Percentiles rank a stretch among this genome's conserved stretches.
phyloP scores from a whole-genome alignment of 768 basidiomycete species.

The Baorangia bicolor region DNA sequence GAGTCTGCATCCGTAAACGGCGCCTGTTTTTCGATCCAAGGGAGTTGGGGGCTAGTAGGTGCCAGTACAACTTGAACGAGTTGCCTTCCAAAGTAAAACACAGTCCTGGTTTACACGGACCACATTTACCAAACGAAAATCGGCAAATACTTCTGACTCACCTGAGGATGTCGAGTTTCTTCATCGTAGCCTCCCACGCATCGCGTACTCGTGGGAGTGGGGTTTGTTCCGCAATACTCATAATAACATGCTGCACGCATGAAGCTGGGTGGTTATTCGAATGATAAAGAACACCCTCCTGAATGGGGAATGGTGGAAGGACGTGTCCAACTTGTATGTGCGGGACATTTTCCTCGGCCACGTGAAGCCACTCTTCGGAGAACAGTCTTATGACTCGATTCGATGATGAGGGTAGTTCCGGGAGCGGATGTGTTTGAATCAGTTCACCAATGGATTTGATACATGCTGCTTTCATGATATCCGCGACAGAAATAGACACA shows the following conservation, averaged over 20 bases:
- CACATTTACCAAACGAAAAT: background rate
- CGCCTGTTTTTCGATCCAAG: conserved; percentile 17
- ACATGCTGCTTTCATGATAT: conserved; percentile 29
- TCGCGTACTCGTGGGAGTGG: conserved; percentile 25
- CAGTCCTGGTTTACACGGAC: conserved; percentile 21
- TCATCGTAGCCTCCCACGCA: conserved; percentile 36
- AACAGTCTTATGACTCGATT: conserved; percentile 8
- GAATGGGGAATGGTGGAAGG: conserved; percentile 46
- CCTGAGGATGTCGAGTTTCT: conserved; percentile 29
- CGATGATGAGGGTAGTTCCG: background rate
- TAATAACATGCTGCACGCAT: conserved; percentile 46
- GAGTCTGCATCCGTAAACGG: conserved; percentile 7
- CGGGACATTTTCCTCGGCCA: conserved; percentile 4
- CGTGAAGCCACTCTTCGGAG: conserved; percentile 18
- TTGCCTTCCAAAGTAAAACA: conserved; percentile 31
- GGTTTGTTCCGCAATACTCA: conserved; percentile 26
- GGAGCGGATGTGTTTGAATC: conserved; percentile 1
- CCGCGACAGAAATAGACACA: conserved; percentile 23
- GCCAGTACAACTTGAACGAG: conserved; percentile 31
- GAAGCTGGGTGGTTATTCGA: conserved; percentile 37
- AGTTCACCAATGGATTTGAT: conserved; percentile 23
- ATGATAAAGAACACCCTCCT: conserved; percentile 46
- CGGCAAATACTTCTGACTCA: conserved; percentile 7
- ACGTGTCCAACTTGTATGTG: conserved; percentile 13
- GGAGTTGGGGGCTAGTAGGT: conserved; percentile 7